These are phyloP conservation scores for Pholiota molesta DNA, from an alignment of 768 basidiomycete genomes.

Conservation along the genomic window DNA sequence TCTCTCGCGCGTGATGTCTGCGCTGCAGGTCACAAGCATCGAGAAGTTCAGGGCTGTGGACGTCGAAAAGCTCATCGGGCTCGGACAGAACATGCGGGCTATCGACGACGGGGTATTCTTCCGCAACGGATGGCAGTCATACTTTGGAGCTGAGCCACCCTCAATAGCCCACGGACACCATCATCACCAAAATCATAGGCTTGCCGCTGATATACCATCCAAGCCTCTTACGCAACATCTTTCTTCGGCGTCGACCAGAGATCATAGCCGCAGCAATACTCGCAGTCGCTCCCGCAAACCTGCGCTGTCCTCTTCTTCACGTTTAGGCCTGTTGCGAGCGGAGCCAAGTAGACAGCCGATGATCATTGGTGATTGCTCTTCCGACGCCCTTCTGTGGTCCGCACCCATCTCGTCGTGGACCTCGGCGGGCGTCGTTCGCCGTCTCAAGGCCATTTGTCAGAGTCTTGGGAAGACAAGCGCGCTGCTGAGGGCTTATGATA, in stretches of 20 bases:
- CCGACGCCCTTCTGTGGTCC: slow-evolving; percentile 68
- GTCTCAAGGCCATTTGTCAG: slow-evolving; percentile 76
- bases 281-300: slow-evolving; percentile 2
- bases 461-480: slow-evolving; percentile 62
- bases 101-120: slow-evolving; percentile 77
- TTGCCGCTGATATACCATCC: background rate
- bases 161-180: slow-evolving; percentile 24
- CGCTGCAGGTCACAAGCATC: slow-evolving; percentile 54
- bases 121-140: slow-evolving; percentile 57
- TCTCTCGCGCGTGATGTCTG: slow-evolving; percentile 62
- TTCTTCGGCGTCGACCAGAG: background rate
- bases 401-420: slow-evolving; percentile 65
- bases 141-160: slow-evolving; percentile 14
- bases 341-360: slow-evolving; percentile 57
- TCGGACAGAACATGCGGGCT: slow-evolving; percentile 52
- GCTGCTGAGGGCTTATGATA: slow-evolving; percentile 73
- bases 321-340: background rate
- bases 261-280: background rate
- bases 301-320: background rate
- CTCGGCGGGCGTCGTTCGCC: slow-evolving; percentile 58
- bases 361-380: slow-evolving; percentile 74
- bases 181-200: background rate
- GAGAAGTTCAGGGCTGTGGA: slow-evolving; percentile 66
- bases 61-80: slow-evolving; percentile 57
- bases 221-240: background rate